phyloP scores from a whole-genome alignment of 1,139 yeast species.

The Suhomyces bribrorum region DNA sequence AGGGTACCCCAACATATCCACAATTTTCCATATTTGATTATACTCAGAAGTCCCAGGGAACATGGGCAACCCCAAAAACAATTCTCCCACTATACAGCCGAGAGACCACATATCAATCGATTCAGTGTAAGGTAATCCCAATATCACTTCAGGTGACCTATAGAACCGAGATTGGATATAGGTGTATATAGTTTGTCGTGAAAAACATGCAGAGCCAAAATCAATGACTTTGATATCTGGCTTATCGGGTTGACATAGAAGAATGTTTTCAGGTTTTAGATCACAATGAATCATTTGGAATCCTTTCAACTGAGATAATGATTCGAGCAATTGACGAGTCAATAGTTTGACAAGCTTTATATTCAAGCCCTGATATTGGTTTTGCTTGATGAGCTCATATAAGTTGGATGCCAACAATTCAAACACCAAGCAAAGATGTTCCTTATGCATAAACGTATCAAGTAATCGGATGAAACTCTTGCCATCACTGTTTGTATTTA shows the following conservation, averaged over 20 bases:
- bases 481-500: constrained; percentile 72
- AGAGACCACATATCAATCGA: constrained; percentile 98
- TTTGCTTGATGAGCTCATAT: constrained; percentile 88
- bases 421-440: constrained; percentile 89
- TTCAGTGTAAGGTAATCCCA: constrained; percentile 88
- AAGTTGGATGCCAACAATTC: constrained; percentile 85
- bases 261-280: constrained; percentile 91
- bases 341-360: constrained; percentile 78
- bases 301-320: constrained; percentile 76
- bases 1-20: constrained; percentile 82
- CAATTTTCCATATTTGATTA: constrained; percentile 82
- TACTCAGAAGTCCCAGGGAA: constrained; percentile 96
- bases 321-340: constrained; percentile 77
- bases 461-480: constrained; percentile 75
- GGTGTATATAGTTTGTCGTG: constrained; percentile 84
- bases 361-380: constrained; percentile 88
- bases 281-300: constrained; percentile 93
- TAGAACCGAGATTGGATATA: constrained; percentile 95
- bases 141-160: constrained; percentile 91
- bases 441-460: constrained; percentile 90
- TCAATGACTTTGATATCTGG: constrained; percentile 93
- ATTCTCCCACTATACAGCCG: constrained; percentile 94
- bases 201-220: constrained; percentile 96
- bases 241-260: constrained; percentile 76
- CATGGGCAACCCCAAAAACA: constrained; percentile 88